Evolutionary conservation across 2,329 filamentous ascomycete genomes (phyloP).

Genomic region (Hirsutella rhossiliensis): DNA sequence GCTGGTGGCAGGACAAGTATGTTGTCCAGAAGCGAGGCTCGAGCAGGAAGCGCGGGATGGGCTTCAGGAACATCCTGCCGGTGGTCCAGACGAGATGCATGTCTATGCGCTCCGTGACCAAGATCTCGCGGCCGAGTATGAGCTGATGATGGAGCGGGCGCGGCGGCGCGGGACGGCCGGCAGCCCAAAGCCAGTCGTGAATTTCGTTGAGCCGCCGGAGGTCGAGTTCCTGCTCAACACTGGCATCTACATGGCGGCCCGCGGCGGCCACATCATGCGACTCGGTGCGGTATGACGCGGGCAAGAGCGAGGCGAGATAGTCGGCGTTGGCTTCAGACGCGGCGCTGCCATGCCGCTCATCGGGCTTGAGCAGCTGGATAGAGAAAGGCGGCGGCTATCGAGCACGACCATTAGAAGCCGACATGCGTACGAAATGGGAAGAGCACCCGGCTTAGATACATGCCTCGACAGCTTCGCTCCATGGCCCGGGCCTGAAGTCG

Average conservation of each 20-base stretch:
- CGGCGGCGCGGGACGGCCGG: conserved; percentile 13
- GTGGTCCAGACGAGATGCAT: conserved; percentile 16
- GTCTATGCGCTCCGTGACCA: conserved; percentile 18
- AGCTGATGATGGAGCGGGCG: conserved; percentile 13
- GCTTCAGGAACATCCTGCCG: conserved; percentile 19
- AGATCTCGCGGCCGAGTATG: conserved; percentile 11
- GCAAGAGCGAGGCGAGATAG: conserved; percentile 11
- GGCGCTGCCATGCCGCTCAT: no score
- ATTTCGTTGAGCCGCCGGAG: conserved; percentile 5
- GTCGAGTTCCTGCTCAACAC: conserved; percentile 6
- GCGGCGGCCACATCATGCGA: conserved; percentile 3
- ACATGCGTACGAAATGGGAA: no score
- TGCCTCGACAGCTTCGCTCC: no score
- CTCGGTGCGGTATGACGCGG: conserved; percentile 23
- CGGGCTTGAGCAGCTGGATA: no score
- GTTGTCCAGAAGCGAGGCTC: conserved; percentile 7
- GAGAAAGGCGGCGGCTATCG: no score
- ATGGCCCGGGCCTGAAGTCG: no score
- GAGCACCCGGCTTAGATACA: no score
- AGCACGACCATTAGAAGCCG: no score
- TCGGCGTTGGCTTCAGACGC: background rate
- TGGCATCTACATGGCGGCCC: background rate
- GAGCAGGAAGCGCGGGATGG: conserved; percentile 21
- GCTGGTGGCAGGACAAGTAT: background rate
- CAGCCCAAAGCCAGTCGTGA: conserved; percentile 13